Conservation (phyloP, 179 eudicot species). For the Spinacia oleracea region DNA sequence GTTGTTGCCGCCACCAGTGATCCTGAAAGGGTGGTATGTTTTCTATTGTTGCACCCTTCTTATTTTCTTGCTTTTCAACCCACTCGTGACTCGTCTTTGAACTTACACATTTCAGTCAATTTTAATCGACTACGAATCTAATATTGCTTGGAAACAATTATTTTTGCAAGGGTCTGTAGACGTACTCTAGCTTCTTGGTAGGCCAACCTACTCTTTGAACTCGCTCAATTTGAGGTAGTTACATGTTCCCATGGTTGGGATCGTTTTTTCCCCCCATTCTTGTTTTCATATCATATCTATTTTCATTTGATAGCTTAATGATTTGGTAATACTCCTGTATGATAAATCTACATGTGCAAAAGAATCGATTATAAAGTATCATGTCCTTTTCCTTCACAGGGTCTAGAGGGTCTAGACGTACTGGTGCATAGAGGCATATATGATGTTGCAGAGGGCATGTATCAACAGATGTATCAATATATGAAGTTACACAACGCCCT, state of each 20-base stretch:
- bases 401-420: conserved; percentile 74
- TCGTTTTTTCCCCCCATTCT: background rate
- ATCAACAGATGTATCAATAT: conserved; percentile 84
- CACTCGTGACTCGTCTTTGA: background rate
- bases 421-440: conserved; percentile 95
- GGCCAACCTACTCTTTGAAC: conserved; percentile 94
- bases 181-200: conserved; percentile 96
- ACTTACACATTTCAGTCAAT: background rate
- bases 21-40: conserved; percentile 88
- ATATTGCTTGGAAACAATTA: background rate
- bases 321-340: background rate
- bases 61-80: background rate
- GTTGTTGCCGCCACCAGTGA: conserved; percentile 90
- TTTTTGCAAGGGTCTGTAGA: conserved; percentile 78
- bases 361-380: background rate
- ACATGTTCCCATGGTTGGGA: too few species aligned
- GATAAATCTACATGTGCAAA: background rate
- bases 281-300: background rate
- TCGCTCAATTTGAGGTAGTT: conserved; percentile 79
- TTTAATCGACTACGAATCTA: background rate
- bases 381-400: conserved; percentile 40
- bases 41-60: background rate
- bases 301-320: background rate
- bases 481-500: too few species aligned
- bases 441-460: conserved; percentile 97